Evolutionary conservation across 2,329 filamentous ascomycete species (phyloP), one percentile per base, ranked within the genome.

Genomic region (Aureobasidium sp.): DNA sequence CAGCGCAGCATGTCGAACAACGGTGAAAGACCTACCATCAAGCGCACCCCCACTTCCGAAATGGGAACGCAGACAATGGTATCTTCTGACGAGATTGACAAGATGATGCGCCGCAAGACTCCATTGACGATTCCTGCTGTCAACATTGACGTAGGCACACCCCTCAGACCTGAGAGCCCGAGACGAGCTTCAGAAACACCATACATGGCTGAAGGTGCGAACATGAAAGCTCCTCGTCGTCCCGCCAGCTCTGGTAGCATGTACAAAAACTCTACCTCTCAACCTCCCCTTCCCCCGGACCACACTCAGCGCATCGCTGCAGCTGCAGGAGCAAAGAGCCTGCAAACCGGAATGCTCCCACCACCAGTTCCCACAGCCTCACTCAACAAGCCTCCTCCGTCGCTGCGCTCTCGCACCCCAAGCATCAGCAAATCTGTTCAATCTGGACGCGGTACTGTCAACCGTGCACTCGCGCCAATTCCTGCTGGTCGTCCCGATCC

Each of bases 291-390:
- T 63, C 93, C 92, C 44, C 68, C 79, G 14, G 92, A 97, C 72
- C 91, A 96, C 73, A 89, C 85, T 67, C 85, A 94, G 74, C 86
- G 83, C 62, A 96, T 97, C 67, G 87, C 93, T 68, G 90, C 90
- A 53, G 90, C 89, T 42, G 78, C 81, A 85, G 64, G 79, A 81
- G 31, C 80, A 64, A 69, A 81, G 70, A 71, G 79, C 68, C 70
- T 77, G 31, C 67, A 75, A 59, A 73, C 78, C 62, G 68, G 75
- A 40, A 97, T 97, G 92, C 91, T 88, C 2, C 93, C 93, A 52
- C 93, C 93, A n/a, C 73, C 85, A 45, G 81, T 89, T 68, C 90
- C 92, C 35, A 90, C 91, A 52, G 89, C 88, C 2, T 71, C 70
- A 37, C 67, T 19, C 66, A 66, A 48, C 67, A 65, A 62, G 64